Evolutionary conservation across 2,329 filamentous ascomycete genomes (phyloP).

Genomic region (Cladosporium colombiae): DNA sequence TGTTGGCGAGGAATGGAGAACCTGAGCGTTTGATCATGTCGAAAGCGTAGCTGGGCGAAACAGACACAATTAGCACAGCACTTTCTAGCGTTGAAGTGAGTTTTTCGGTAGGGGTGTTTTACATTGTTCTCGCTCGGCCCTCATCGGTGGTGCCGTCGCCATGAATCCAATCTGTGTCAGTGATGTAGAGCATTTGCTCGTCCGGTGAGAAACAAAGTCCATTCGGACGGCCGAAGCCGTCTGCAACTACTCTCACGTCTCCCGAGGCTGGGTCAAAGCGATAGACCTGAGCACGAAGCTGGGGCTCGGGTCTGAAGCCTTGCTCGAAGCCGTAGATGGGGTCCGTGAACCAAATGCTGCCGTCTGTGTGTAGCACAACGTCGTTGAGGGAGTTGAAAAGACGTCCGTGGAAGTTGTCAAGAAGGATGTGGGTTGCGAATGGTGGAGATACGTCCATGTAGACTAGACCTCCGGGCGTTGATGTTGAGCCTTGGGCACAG

Average conservation of each 20-base stretch:
- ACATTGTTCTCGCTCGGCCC: constrained; percentile 35
- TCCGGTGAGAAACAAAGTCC: constrained; percentile 60
- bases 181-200: constrained; percentile 55
- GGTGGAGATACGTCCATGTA: constrained; percentile 28
- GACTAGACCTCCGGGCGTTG: constrained; percentile 29
- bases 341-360: constrained; percentile 67
- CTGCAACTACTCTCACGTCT: constrained; percentile 57
- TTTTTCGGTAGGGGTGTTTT: neutral
- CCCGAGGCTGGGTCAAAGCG: constrained; percentile 54
- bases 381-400: constrained; percentile 64
- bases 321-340: constrained; percentile 61
- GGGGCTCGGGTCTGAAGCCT: constrained; percentile 56
- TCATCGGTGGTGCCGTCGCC: constrained; percentile 37
- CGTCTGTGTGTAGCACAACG: constrained; percentile 52
- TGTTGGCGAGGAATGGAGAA: constrained; percentile 25
- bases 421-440: constrained; percentile 38
- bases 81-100: neutral
- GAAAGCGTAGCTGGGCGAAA: constrained; percentile 26
- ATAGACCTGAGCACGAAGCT: constrained; percentile 60
- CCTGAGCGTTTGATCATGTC: constrained; percentile 32
- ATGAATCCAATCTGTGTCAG: constrained; percentile 56
- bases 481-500: constrained; percentile 35
- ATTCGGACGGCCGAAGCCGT: constrained; percentile 59
- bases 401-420: constrained; percentile 63
- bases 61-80: neutral